Percentiles rank a stretch among this genome's conserved stretches.
Conservation (phyloP, 163 green algal species). For the Prototheca stagnorum region DNA sequence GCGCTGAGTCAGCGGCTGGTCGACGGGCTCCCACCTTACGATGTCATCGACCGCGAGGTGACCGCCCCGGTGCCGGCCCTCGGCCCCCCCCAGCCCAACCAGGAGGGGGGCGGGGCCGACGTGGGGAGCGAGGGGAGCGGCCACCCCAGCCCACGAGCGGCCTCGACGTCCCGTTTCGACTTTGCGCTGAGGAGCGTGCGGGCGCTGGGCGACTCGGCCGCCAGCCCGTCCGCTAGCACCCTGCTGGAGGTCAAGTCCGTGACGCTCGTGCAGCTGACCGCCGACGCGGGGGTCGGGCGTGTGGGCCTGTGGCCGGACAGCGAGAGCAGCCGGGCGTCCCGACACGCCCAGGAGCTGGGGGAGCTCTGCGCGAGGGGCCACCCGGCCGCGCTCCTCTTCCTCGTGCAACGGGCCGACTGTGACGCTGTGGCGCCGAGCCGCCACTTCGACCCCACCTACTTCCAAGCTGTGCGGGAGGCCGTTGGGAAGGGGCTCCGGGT, state of each 20-base stretch:
- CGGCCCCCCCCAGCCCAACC: background rate
- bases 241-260: constrained; percentile 52
- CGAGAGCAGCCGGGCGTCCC: constrained; percentile 31
- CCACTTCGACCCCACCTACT: constrained; percentile 37
- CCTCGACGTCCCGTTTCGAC: constrained; percentile 35
- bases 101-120: too few relatives aligned
- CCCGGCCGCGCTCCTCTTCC: constrained; percentile 36
- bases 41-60: constrained; percentile 15
- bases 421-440: constrained; percentile 31
- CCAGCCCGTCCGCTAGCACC: too few relatives aligned
- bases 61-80: constrained; percentile 2
- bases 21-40: constrained; percentile 11
- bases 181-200: constrained; percentile 31
- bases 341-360: constrained; percentile 43
- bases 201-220: background rate
- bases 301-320: constrained; percentile 56
- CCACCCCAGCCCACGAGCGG: too few relatives aligned
- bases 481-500: constrained; percentile 9
- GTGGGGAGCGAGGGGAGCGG: too few relatives aligned
- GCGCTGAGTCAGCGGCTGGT: constrained; percentile 16
- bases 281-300: background rate
- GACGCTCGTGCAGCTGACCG: constrained; percentile 15
- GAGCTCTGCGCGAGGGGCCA: constrained; percentile 5
- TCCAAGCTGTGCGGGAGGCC: constrained; percentile 19
- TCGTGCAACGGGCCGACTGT: constrained; percentile 46